A percentile compares a stretch with the other conserved stretches of the same genome.
Evolutionary conservation across 495 filamentous ascomycete genomes (phyloP).

Genomic region (Tuber melanosporum): DNA sequence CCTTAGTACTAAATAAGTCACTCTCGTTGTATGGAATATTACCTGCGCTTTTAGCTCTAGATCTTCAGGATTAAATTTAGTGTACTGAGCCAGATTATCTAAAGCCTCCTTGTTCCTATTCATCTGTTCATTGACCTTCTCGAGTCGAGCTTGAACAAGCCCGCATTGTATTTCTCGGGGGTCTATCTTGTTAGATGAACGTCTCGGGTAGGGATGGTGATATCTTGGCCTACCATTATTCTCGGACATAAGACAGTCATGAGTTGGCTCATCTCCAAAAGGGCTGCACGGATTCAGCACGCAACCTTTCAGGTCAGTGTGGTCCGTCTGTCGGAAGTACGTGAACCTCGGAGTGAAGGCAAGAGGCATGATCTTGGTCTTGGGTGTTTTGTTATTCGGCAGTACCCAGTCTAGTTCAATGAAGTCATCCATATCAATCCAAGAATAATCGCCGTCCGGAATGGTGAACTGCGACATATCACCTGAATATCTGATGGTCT

Average conservation of each 20-base stretch:
- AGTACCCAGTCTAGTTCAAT: constrained; percentile 95
- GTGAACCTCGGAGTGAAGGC: constrained; percentile 90
- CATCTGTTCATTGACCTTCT: constrained; percentile 70
- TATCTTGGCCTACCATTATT: constrained; percentile 52
- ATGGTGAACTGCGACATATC: constrained; percentile 90
- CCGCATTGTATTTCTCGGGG: constrained; percentile 82
- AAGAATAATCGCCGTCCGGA: constrained; percentile 84
- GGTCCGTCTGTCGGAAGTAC: constrained; percentile 96
- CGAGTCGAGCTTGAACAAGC: constrained; percentile 71
- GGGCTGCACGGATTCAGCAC: constrained; percentile 60
- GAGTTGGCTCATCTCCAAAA: constrained; percentile 86
- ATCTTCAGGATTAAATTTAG: constrained; percentile 43
- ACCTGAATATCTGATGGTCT: constrained; percentile 47
- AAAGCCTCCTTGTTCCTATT: constrained; percentile 54
- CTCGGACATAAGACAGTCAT: constrained; percentile 90
- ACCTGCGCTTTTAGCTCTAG: constrained; percentile 43
- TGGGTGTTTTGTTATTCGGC: constrained; percentile 80
- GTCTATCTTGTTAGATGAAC: constrained; percentile 47
- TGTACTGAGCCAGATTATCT: constrained; percentile 29
- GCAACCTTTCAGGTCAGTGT: constrained; percentile 53
- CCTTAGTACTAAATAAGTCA: constrained; percentile 45
- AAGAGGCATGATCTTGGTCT: constrained; percentile 85
- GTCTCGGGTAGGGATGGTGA: neutral
- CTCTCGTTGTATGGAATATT: constrained; percentile 46
- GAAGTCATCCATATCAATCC: constrained; percentile 99